A percentile compares a stretch with the other conserved stretches of the same genome.
Evolutionary conservation across 2,329 filamentous ascomycete genomes (phyloP).

Genomic region (Aureobasidium namibiae): DNA sequence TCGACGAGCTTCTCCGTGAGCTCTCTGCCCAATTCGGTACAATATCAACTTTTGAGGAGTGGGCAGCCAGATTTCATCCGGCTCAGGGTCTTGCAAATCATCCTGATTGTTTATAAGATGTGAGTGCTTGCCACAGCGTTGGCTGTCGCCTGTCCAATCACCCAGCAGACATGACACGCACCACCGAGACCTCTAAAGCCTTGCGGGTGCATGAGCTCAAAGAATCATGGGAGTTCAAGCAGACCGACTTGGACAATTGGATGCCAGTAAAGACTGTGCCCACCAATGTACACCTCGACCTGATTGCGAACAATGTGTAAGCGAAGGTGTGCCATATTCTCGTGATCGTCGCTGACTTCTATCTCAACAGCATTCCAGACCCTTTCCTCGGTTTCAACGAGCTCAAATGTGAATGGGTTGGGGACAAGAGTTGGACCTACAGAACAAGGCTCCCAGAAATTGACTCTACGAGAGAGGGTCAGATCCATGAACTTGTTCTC

Average conservation of each 20-base stretch:
- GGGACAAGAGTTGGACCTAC: slow-evolving; percentile 41
- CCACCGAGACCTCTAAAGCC: not conserved
- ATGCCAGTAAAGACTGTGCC: slow-evolving; percentile 37
- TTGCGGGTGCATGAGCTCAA: slow-evolving; percentile 20
- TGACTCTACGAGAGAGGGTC: slow-evolving; percentile 21
- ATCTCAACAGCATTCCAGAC: slow-evolving; percentile 36
- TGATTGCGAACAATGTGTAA: slow-evolving; percentile 39
- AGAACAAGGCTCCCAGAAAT: slow-evolving; percentile 32
- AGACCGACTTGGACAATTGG: slow-evolving; percentile 35
- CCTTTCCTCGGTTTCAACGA: slow-evolving; percentile 45
- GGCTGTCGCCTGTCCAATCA: not conserved
- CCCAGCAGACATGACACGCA: not conserved
- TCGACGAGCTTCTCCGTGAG: not conserved
- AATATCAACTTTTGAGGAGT: not conserved
- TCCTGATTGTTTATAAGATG: not conserved
- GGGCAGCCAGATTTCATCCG: not conserved
- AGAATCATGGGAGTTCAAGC: slow-evolving; percentile 39
- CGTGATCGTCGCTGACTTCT: not conserved
- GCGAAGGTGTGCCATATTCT: not conserved
- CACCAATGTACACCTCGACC: slow-evolving; percentile 41
- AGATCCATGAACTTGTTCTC: slow-evolving; percentile 46
- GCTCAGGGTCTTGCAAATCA: not conserved
- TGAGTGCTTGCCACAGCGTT: not conserved
- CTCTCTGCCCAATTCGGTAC: not conserved
- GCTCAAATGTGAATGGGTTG: slow-evolving; percentile 42